phyloP scores from a whole-genome alignment of 805 yeast species.

The Sugiyamaella mastotermitis region DNA sequence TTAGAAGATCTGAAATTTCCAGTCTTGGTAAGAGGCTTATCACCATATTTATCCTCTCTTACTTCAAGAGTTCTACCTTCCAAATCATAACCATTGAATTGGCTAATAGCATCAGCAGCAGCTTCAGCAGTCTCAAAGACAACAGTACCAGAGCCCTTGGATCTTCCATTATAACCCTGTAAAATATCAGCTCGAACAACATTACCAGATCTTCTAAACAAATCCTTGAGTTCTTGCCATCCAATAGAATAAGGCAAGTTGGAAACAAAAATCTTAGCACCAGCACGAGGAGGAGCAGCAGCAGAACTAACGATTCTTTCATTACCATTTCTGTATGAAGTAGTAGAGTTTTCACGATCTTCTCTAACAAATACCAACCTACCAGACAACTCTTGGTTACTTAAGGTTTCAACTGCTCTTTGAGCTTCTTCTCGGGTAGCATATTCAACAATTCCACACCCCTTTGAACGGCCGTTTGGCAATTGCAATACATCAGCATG shows the following conservation, averaged over 20 bases:
- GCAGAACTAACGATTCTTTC: neutral
- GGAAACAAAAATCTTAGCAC: slow-evolving; percentile 52
- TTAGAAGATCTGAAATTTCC: slow-evolving; percentile 7
- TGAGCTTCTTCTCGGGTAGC: slow-evolving; percentile 56
- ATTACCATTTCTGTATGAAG: neutral
- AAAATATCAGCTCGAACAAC: slow-evolving; percentile 80
- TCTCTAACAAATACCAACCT: slow-evolving; percentile 86
- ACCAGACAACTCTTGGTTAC: slow-evolving; percentile 59
- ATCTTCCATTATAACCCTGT: slow-evolving; percentile 59
- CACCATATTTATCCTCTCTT: slow-evolving; percentile 54
- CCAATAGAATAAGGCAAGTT: slow-evolving; percentile 76
- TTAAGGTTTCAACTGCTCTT: slow-evolving; percentile 62
- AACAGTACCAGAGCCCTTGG: slow-evolving; percentile 84
- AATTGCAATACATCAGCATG: slow-evolving; percentile 78
- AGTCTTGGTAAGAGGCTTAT: slow-evolving; percentile 3
- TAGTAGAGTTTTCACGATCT: slow-evolving; percentile 43
- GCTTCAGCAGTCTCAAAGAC: slow-evolving; percentile 59
- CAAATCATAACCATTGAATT: slow-evolving; percentile 60
- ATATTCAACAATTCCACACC: slow-evolving; percentile 69
- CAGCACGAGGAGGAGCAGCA: slow-evolving; percentile 21
- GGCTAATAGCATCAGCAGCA: slow-evolving; percentile 64
- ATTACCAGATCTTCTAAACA: slow-evolving; percentile 70
- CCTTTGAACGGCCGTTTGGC: slow-evolving; percentile 65
- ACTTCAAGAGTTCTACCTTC: slow-evolving; percentile 78
- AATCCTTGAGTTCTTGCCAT: slow-evolving; percentile 83